A percentile compares a stretch with the other conserved stretches of the same genome.
phyloP scores from a whole-genome alignment of 768 basidiomycete species.

The Suillus tomentosus region DNA sequence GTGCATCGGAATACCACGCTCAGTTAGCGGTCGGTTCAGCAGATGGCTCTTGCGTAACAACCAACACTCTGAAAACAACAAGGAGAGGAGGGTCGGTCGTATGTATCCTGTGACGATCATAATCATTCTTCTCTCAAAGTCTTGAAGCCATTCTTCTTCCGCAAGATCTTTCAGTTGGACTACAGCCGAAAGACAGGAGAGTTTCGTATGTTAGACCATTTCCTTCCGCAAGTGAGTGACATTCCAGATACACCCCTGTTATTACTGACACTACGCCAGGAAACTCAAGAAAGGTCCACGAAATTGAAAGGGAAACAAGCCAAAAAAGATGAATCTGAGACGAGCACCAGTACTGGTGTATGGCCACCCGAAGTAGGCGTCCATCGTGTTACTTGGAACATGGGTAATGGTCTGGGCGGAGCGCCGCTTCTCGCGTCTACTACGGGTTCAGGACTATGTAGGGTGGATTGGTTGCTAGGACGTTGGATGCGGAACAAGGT shows the following conservation, averaged over 20 bases:
- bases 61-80: conserved; percentile 67
- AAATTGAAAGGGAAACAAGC: conserved; percentile 37
- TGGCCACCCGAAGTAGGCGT: conserved; percentile 83
- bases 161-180: conserved; percentile 86
- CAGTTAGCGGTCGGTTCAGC: conserved; percentile 81
- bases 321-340: conserved; percentile 25
- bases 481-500: conserved; percentile 66
- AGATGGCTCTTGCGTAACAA: conserved; percentile 81
- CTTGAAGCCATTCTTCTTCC: conserved; percentile 69
- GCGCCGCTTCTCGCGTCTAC: conserved; percentile 72
- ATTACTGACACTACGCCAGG: conserved; percentile 34
- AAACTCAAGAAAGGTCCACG: conserved; percentile 43
- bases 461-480: conserved; percentile 83
- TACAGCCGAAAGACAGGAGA: conserved; percentile 75
- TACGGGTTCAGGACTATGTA: conserved; percentile 81
- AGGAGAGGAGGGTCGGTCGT: conserved; percentile 74
- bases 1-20: conserved; percentile 83
- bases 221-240: conserved; percentile 65
- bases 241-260: neutral
- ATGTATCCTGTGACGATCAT: conserved; percentile 27
- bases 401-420: conserved; percentile 61
- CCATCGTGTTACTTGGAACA: conserved; percentile 82
- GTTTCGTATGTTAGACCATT: conserved; percentile 86
- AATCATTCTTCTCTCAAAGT: conserved; percentile 4
- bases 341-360: conserved; percentile 53